phyloP scores from a whole-genome alignment of 176 grass and related monocot genomes.

The Neostapfia colusana region DNA sequence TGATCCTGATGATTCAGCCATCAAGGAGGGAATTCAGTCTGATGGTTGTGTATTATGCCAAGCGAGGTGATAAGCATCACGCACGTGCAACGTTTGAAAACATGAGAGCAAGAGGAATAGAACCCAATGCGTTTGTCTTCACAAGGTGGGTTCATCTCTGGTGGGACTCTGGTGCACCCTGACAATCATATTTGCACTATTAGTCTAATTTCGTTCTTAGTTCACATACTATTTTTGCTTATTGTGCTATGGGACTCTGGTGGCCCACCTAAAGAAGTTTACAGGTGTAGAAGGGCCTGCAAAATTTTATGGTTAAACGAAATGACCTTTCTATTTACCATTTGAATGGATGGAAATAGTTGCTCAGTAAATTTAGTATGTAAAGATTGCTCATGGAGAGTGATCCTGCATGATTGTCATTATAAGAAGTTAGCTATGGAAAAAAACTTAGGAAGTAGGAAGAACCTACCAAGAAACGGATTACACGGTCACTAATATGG shows the following conservation, averaged over 20 bases:
- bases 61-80: conserved; percentile 98
- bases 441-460: not conserved
- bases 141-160: conserved; percentile 58
- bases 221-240: not conserved
- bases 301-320: not conserved
- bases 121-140: conserved; percentile 84
- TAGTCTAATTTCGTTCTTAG: not conserved
- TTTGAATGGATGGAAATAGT: conserved; percentile 13
- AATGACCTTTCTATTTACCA: not conserved
- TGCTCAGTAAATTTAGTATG: not conserved
- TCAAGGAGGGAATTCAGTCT: conserved; percentile 83
- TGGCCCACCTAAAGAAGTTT: not conserved
- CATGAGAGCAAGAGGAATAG: conserved; percentile 98
- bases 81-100: conserved; percentile 92
- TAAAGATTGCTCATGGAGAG: conserved; percentile 3
- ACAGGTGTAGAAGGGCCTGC: not conserved
- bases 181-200: not conserved
- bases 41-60: conserved; percentile 97
- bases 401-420: conserved; percentile 1
- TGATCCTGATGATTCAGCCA: conserved; percentile 55
- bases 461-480: conserved; percentile 4
- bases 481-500: not conserved
- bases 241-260: not conserved
- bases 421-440: not conserved
- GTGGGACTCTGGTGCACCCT: not conserved